Evolutionary conservation across 2,329 filamentous ascomycete species (phyloP).

Genomic region (Ceratocystis eucalypticola): DNA sequence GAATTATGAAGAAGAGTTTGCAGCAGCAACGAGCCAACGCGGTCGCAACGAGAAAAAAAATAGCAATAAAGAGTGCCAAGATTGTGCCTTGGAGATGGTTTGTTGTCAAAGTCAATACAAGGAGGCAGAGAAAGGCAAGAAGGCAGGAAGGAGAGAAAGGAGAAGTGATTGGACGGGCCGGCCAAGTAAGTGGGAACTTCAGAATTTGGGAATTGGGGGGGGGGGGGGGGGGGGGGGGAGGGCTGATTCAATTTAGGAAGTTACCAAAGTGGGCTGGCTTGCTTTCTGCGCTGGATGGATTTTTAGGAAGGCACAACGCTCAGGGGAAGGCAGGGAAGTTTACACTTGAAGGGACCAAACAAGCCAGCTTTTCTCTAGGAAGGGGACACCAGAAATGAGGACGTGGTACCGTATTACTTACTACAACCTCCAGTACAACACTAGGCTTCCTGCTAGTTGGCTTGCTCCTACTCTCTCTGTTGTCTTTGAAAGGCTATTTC

Average conservation of each 20-base stretch:
- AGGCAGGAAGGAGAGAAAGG: constrained; percentile 8
- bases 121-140: constrained; percentile 9
- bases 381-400: constrained; percentile 2
- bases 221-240: not conserved
- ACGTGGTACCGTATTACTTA: not conserved
- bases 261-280: constrained; percentile 8
- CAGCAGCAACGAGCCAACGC: constrained; percentile 17
- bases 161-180: constrained; percentile 2
- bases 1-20: not conserved
- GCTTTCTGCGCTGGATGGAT: not conserved
- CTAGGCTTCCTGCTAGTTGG: too few species aligned
- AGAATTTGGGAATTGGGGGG: constrained; percentile 5
- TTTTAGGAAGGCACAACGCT: constrained; percentile 5
- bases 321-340: constrained; percentile 7
- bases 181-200: constrained; percentile 7
- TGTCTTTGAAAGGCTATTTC: not conserved
- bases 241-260: constrained; percentile 3
- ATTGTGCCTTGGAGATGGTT: constrained; percentile 15
- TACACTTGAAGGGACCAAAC: not conserved
- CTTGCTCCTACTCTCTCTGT: not conserved
- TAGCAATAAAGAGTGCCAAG: not conserved
- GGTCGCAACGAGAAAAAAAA: constrained; percentile 11
- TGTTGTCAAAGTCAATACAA: constrained; percentile 13
- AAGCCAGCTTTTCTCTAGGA: not conserved
- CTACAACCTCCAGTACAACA: not conserved